These are phyloP conservation scores for Schizochytrium sp. DNA, from an alignment of 108 stramenopile genomes.

Conservation along the genomic window DNA sequence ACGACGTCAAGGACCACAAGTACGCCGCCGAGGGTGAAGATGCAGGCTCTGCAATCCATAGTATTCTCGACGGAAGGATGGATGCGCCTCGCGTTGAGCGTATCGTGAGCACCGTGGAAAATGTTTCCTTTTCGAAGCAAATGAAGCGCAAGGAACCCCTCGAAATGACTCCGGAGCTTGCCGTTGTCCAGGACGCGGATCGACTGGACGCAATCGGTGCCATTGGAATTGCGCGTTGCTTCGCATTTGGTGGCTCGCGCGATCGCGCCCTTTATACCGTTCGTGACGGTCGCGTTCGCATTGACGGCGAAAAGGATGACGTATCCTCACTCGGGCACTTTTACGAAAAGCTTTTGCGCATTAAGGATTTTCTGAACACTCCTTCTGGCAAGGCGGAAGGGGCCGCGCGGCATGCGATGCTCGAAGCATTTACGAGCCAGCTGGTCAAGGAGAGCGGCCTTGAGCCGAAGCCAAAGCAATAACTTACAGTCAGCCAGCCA, in stretches of 20 bases:
- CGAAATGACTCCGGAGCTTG: background rate
- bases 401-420: background rate
- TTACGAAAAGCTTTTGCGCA: conserved; percentile 9
- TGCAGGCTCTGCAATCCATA: background rate
- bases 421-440: background rate
- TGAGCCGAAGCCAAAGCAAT: background rate
- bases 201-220: conserved; percentile 27
- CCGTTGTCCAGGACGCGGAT: conserved; percentile 20
- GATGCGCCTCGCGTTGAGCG: background rate
- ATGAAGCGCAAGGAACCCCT: conserved; percentile 17
- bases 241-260: conserved; percentile 21
- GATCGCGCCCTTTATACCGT: background rate
- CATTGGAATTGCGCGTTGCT: conserved; percentile 25
- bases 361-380: background rate
- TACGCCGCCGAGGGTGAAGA: conserved; percentile 10
- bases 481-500: background rate
- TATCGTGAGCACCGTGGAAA: background rate
- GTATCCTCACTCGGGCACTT: background rate
- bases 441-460: background rate
- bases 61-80: background rate
- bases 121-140: background rate
- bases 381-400: background rate
- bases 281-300: background rate
- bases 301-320: background rate
- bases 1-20: conserved; percentile 24